A percentile compares a stretch with the other conserved stretches of the same genome.
phyloP scores from a whole-genome alignment of 805 yeast genomes.

The Cyberlindnera galapagoensis region DNA sequence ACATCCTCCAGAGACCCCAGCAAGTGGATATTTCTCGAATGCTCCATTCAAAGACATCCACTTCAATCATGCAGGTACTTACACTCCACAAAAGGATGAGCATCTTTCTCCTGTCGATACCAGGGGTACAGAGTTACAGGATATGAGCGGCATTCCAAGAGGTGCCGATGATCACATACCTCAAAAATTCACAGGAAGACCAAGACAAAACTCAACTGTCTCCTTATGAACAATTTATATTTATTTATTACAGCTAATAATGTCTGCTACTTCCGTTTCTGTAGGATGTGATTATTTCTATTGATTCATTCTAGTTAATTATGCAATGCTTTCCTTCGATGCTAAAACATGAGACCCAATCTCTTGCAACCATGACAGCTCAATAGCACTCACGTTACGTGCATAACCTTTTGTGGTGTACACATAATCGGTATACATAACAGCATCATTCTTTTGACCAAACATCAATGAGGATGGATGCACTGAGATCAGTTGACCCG shows the following conservation, averaged over 20 bases:
- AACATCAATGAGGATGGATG: slow-evolving; percentile 89
- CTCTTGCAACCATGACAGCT: slow-evolving; percentile 81
- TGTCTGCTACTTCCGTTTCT: too few relatives aligned
- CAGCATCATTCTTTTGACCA: slow-evolving; percentile 75
- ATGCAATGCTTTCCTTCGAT: slow-evolving; percentile 9
- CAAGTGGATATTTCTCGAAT: slow-evolving; percentile 4
- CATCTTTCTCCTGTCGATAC: slow-evolving; percentile 2
- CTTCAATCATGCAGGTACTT: slow-evolving; percentile 6
- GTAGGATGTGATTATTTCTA: too few relatives aligned
- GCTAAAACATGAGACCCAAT: slow-evolving; percentile 27
- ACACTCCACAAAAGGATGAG: background rate
- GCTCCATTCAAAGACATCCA: slow-evolving; percentile 11
- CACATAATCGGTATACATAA: slow-evolving; percentile 92
- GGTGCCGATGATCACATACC: too few relatives aligned
- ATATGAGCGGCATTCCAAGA: too few relatives aligned
- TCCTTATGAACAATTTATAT: too few relatives aligned
- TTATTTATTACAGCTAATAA: too few relatives aligned
- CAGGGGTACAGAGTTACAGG: slow-evolving; percentile 1
- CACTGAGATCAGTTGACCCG: slow-evolving; percentile 79
- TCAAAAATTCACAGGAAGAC: too few relatives aligned
- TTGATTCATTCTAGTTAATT: too few relatives aligned
- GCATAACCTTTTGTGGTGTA: slow-evolving; percentile 92
- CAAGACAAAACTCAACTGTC: too few relatives aligned
- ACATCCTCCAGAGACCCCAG: background rate
- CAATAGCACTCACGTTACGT: slow-evolving; percentile 76